Conservation (phyloP, 768 basidiomycete genomes). For the Fomitopsis serialis region DNA sequence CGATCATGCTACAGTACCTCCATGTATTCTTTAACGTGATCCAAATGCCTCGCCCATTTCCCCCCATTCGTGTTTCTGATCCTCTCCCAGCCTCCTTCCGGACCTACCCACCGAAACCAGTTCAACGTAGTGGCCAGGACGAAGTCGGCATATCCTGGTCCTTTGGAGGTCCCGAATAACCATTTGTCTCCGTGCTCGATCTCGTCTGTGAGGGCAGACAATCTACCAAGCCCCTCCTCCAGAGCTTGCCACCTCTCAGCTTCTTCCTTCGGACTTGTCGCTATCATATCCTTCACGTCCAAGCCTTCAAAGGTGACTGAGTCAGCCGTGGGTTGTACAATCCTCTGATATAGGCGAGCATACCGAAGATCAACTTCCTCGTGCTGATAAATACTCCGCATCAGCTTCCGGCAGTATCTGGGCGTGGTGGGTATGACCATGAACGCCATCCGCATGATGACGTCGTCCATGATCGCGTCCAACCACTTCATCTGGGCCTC, state of each 20-base stretch:
- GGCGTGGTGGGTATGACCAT: not conserved
- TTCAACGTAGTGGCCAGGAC: not conserved
- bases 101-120: not conserved
- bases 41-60: not conserved
- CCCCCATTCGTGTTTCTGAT: not conserved
- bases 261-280: not conserved
- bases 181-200: conserved; percentile 1
- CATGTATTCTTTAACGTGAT: not conserved
- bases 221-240: not conserved
- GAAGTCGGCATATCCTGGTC: not conserved
- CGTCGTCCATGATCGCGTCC: not conserved
- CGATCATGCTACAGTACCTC: not conserved
- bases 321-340: not conserved
- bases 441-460: not conserved
- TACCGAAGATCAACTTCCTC: not conserved
- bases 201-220: not conserved
- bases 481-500: not conserved
- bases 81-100: not conserved
- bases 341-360: not conserved
- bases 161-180: not conserved
- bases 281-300: not conserved
- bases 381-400: not conserved
- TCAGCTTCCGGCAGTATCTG: not conserved
- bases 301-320: not conserved
- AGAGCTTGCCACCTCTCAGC: not conserved